phyloP scores from a whole-genome alignment of 176 grass and related monocot genomes.

The Cenchrus americanus region DNA sequence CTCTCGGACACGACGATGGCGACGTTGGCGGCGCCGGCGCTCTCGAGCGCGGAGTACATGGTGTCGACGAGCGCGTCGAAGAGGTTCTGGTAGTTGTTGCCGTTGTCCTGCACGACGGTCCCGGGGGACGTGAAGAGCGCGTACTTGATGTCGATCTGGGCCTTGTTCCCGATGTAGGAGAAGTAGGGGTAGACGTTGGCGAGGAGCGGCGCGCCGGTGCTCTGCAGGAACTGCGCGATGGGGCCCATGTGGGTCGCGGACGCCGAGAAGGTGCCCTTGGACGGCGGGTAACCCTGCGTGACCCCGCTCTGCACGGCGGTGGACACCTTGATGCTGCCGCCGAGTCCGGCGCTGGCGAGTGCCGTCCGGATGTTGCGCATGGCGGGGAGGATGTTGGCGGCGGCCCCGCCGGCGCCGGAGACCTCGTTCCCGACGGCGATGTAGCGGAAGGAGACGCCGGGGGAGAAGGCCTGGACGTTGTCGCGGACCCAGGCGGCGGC shows the following conservation, averaged over 20 bases:
- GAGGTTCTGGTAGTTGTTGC: slow-evolving; percentile 60
- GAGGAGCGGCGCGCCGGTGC: slow-evolving; percentile 53
- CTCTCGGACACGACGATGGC: slow-evolving; percentile 62
- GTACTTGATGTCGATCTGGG: slow-evolving; percentile 44
- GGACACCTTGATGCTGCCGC: slow-evolving; percentile 43
- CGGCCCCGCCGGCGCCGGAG: slow-evolving; percentile 14
- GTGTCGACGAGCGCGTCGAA: slow-evolving; percentile 66
- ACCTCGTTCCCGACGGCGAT: slow-evolving; percentile 73
- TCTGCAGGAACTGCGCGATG: slow-evolving; percentile 53
- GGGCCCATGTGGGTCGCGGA: slow-evolving; percentile 40
- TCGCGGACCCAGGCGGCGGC: slow-evolving; percentile 42
- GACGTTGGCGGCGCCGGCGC: slow-evolving; percentile 42
- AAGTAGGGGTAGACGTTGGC: slow-evolving; percentile 74
- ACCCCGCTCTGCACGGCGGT: slow-evolving; percentile 63
- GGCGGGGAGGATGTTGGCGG: slow-evolving; percentile 45
- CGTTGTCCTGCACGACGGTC: slow-evolving; percentile 53
- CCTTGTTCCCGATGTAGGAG: slow-evolving; percentile 28
- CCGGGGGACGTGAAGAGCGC: slow-evolving; percentile 50
- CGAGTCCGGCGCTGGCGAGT: slow-evolving; percentile 2
- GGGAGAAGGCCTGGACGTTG: slow-evolving; percentile 42
- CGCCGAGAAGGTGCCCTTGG: slow-evolving; percentile 42
- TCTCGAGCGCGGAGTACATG: slow-evolving; percentile 54
- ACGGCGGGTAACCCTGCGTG: slow-evolving; percentile 53
- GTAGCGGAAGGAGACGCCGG: slow-evolving; percentile 46
- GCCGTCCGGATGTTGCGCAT: slow-evolving; percentile 49